Base-by-base conservation (phyloP, 1,284 basidiomycete species). In the Ceratorhiza oryzae-sativae region DNA sequence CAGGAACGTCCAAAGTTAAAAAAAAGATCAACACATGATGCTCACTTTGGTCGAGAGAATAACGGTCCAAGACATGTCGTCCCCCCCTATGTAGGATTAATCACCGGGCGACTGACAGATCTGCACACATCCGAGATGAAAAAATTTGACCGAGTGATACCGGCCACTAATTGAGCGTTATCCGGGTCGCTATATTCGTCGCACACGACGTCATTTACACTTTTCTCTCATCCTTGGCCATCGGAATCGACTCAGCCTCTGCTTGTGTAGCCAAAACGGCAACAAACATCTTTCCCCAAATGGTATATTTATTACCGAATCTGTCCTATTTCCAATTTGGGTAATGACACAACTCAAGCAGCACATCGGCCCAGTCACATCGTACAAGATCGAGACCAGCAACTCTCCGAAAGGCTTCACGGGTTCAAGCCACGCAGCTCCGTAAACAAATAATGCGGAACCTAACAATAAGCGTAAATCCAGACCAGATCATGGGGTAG, bases 381-480 rank as follows among this genome's bases (percentile, higher is more conserved):
- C 12, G 25, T 20, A 20, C 36, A 36, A n/a, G 13, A 45, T 45
- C 12, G 42, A 60, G 39, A 5, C 23, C 58, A 18, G n/a, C 20
- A 18, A 18, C 58, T 25, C 27, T 41, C 36, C 23, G 25, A 23
- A 15, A 30, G 18, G 9, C 25, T 39, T 41, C 20, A 18, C 32
- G 32, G 6, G 18, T 8, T 34, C 23, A 60, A 12, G 39, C 23
- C 58, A 2, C 55, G 6, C 58, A 60, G n/a, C 42, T 23, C 42
- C 58, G 30, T 27, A 45, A 60, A 60, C 23, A 45, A 45, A 45
- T 60, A 60, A 56, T 34, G 34, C 53, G 36, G 32, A 56, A 32
- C 53, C 53, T 56, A 56, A 56, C 32, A 36, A 34, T n/a, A 3
- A 56, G 53, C 53, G 53, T 56, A 36, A 23, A 51, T 51, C 23